A percentile compares a stretch with the other conserved stretches of the same genome.
These are phyloP conservation scores for Ilyonectria destructans DNA, from an alignment of 2,329 filamentous ascomycete species.

Conservation along the genomic window DNA sequence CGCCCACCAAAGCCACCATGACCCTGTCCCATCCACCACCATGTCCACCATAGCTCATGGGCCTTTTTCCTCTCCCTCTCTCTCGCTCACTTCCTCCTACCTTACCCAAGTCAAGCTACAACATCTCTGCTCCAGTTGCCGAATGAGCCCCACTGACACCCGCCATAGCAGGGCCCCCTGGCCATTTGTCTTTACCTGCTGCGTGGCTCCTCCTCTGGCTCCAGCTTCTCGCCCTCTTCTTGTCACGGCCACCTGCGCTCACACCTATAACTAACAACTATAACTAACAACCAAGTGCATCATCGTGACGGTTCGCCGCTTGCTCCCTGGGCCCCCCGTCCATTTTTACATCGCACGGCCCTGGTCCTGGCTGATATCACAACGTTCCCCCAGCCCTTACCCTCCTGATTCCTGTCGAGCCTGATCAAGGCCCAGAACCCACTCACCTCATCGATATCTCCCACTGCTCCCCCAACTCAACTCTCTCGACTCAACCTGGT, in stretches of 20 bases:
- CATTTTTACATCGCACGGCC: conserved; percentile 29
- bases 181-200: conserved; percentile 45
- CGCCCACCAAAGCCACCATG: no score
- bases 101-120: background rate
- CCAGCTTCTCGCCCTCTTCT: conserved; percentile 29
- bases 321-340: conserved; percentile 31
- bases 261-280: conserved; percentile 40
- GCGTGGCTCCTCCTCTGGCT: conserved; percentile 45
- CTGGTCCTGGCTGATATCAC: conserved; percentile 35
- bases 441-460: conserved; percentile 33
- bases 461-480: conserved; percentile 29
- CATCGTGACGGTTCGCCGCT: conserved; percentile 39
- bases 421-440: conserved; percentile 35
- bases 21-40: no score
- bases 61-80: no score
- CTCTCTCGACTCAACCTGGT: conserved; percentile 20
- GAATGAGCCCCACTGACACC: conserved; percentile 45
- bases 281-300: conserved; percentile 44
- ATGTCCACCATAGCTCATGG: no score
- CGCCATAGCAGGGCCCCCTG: conserved; percentile 44
- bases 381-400: conserved; percentile 35
- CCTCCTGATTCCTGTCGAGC: conserved; percentile 32
- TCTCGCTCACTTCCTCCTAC: no score
- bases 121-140: conserved; percentile 40
- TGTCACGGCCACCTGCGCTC: conserved; percentile 35